phyloP scores from a whole-genome alignment of 2,329 filamentous ascomycete genomes.

The Fusarium sp. region DNA sequence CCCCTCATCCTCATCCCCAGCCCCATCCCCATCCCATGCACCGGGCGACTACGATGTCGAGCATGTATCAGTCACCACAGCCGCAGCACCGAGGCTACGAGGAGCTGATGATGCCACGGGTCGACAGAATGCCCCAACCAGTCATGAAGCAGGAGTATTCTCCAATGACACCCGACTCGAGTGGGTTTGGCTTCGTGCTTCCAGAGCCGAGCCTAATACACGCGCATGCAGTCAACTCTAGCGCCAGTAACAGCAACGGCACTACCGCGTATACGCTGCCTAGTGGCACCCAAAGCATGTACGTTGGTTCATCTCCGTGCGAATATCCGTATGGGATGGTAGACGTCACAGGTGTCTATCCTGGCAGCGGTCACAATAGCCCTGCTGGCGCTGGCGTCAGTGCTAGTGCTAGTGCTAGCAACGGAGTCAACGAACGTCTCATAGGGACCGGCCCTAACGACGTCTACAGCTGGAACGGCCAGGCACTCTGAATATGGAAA shows the following conservation, averaged over 20 bases:
- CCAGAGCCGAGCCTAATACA: conserved; percentile 32
- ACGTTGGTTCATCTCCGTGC: conserved; percentile 30
- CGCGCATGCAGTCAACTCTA: conserved; percentile 19
- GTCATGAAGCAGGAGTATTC: conserved; percentile 34
- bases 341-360: conserved; percentile 43
- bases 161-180: conserved; percentile 35
- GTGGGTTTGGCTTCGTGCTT: conserved; percentile 33
- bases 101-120: conserved; percentile 31
- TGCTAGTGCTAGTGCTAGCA: conserved; percentile 2
- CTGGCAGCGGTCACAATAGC: conserved; percentile 19
- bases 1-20: conserved; percentile 14
- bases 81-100: conserved; percentile 30
- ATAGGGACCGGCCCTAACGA: conserved; percentile 25
- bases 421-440: conserved; percentile 34
- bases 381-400: background rate
- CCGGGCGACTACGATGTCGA: conserved; percentile 33
- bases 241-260: conserved; percentile 14
- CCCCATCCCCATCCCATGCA: conserved; percentile 16
- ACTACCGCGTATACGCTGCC: conserved; percentile 30
- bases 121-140: conserved; percentile 37
- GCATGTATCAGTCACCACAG: conserved; percentile 33
- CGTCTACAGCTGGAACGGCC: conserved; percentile 32
- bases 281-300: conserved; percentile 31
- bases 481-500: conserved; percentile 25
- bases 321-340: conserved; percentile 40